Conservation (phyloP, 2,329 filamentous ascomycete genomes). For the Fusarium sp. region DNA sequence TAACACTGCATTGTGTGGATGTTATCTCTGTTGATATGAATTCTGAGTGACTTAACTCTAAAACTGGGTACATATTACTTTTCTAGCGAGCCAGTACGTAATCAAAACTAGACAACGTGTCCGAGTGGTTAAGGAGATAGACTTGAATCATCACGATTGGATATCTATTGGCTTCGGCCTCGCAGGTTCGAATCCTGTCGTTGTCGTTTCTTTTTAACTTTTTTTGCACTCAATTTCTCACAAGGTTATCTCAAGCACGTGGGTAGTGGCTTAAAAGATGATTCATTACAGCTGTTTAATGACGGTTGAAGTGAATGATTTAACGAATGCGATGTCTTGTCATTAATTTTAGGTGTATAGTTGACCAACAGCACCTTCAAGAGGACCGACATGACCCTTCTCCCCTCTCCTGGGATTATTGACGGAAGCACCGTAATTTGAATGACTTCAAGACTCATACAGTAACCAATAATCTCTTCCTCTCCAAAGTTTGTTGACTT, state of each 20-base stretch:
- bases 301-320: neutral
- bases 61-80: neutral
- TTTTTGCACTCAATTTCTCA: neutral
- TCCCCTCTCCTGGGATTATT: neutral
- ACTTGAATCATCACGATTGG: conserved; percentile 7
- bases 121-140: conserved; percentile 29
- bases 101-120: conserved; percentile 15
- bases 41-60: neutral
- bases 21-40: too few species aligned
- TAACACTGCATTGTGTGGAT: neutral
- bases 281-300: neutral
- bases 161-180: conserved; percentile 24
- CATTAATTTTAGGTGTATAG: neutral
- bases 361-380: neutral
- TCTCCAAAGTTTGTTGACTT: neutral
- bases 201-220: conserved; percentile 2
- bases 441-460: neutral
- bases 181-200: conserved; percentile 23
- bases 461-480: neutral
- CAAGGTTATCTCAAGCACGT: neutral
- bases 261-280: too few species aligned
- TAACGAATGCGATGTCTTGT: neutral
- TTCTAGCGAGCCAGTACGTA: neutral
- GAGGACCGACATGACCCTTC: neutral
- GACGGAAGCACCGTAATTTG: neutral